Evolutionary conservation across 306 rosid genomes (phyloP).

Genomic region (Quercus wislizeni): DNA sequence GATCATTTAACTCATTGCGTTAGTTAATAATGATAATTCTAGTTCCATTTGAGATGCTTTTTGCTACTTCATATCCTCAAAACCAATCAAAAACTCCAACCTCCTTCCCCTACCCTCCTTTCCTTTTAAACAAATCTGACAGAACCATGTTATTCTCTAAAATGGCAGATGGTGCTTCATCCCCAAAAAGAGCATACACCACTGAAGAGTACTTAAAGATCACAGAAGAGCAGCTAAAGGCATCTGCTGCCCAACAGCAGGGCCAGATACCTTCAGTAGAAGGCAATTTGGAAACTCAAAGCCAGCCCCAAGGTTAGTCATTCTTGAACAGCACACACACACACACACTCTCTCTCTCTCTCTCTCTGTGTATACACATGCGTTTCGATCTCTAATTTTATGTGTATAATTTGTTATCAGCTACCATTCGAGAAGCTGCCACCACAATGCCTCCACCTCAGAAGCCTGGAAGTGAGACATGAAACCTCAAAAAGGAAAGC

Average conservation of each 20-base stretch:
- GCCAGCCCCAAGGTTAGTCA: slow-evolving; percentile 52
- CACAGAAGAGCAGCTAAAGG: slow-evolving; percentile 82
- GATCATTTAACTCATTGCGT: too few species aligned
- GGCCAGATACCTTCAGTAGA: slow-evolving; percentile 39
- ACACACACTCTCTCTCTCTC: background rate
- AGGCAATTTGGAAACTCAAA: slow-evolving; percentile 38
- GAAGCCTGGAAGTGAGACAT: slow-evolving; percentile 41
- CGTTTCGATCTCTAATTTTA: background rate
- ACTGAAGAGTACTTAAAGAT: slow-evolving; percentile 78
- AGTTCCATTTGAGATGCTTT: too few species aligned
- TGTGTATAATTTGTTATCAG: slow-evolving; percentile 24
- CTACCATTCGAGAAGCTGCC: slow-evolving; percentile 42
- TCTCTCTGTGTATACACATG: background rate
- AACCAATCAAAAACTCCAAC: background rate
- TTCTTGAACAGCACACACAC: background rate
- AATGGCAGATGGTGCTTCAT: slow-evolving; percentile 44
- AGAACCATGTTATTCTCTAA: slow-evolving; percentile 11
- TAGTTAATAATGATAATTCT: too few species aligned
- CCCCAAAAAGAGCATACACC: slow-evolving; percentile 58
- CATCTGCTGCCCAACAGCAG: slow-evolving; percentile 49
- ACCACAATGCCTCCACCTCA: slow-evolving; percentile 27
- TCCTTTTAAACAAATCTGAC: slow-evolving; percentile 5
- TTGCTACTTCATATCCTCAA: background rate
- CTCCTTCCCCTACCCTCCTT: background rate
- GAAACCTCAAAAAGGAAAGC: background rate